Evolutionary conservation across 805 yeast genomes (phyloP).

Genomic region (Lachancea quebecensis): DNA sequence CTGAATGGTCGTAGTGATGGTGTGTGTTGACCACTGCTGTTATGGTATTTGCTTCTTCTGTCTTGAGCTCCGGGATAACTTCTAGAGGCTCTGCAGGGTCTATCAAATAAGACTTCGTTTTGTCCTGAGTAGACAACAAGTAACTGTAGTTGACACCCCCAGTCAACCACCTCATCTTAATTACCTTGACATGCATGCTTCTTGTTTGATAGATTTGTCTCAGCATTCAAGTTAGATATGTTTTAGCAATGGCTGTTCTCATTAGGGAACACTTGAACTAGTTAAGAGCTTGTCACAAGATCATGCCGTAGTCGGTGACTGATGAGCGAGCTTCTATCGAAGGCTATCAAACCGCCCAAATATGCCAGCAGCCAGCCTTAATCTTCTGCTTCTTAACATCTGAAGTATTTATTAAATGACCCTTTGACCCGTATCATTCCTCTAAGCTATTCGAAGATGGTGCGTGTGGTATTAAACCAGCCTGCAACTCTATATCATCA

Average conservation of each 20-base stretch:
- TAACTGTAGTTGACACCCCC: slow-evolving; percentile 87
- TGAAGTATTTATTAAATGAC: no score
- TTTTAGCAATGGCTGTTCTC: neutral
- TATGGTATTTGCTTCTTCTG: slow-evolving; percentile 41
- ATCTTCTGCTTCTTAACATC: no score
- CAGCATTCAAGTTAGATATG: neutral
- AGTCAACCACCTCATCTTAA: slow-evolving; percentile 92
- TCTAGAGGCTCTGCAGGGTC: slow-evolving; percentile 91
- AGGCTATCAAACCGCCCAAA: no score
- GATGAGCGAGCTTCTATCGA: neutral
- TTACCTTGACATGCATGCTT: slow-evolving; percentile 71
- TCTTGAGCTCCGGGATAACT: slow-evolving; percentile 40
- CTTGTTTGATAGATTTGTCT: slow-evolving; percentile 20
- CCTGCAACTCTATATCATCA: slow-evolving; percentile 19
- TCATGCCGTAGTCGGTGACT: neutral
- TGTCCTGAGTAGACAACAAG: slow-evolving; percentile 54
- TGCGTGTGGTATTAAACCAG: slow-evolving; percentile 7
- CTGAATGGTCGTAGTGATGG: slow-evolving; percentile 93
- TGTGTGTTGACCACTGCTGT: slow-evolving; percentile 88
- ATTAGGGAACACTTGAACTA: no score
- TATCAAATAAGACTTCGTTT: slow-evolving; percentile 67
- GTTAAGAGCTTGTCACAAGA: neutral
- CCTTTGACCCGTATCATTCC: no score
- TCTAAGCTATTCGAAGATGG: neutral
- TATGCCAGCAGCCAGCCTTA: no score